Evolutionary conservation across 495 filamentous ascomycete species (phyloP).

Genomic region (Talaromyces liani): DNA sequence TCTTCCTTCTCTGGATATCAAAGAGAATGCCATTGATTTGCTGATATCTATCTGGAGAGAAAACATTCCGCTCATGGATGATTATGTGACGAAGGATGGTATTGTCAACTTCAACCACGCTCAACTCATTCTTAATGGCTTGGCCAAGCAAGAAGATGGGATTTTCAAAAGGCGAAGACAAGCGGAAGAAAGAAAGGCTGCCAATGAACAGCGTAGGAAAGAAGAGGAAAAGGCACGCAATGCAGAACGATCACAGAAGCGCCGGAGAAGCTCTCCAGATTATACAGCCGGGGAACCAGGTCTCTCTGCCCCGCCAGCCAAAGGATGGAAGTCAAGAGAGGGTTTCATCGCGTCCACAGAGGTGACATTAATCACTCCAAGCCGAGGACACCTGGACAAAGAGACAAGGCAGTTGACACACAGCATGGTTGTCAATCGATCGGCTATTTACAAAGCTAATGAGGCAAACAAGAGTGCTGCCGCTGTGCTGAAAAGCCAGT

Average conservation of each 20-base stretch:
- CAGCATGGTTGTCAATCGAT: conserved; percentile 79
- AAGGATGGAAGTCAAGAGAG: conserved; percentile 21
- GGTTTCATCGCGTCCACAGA: conserved; percentile 19
- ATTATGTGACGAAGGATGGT: conserved; percentile 92
- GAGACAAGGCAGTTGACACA: conserved; percentile 64
- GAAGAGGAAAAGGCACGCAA: conserved; percentile 52
- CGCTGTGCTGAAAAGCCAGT: conserved; percentile 74
- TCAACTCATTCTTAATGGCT: conserved; percentile 78
- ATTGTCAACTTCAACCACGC: conserved; percentile 79
- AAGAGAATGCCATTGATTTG: conserved; percentile 94
- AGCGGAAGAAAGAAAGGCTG: conserved; percentile 72
- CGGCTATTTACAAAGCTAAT: conserved; percentile 67
- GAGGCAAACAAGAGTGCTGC: conserved; percentile 92
- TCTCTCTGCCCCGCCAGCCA: conserved; percentile 17
- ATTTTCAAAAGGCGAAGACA: conserved; percentile 85
- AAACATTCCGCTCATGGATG: conserved; percentile 83
- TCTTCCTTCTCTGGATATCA: conserved; percentile 90
- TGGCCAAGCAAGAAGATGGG: conserved; percentile 90
- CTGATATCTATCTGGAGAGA: conserved; percentile 93
- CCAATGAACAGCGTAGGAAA: conserved; percentile 69
- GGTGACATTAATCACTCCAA: conserved; percentile 50
- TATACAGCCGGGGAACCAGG: conserved; percentile 21
- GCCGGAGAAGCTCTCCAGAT: conserved; percentile 37
- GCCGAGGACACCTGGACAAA: conserved; percentile 49
- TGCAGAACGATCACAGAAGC: conserved; percentile 38